Conservation (phyloP, 306 rosid species). For the Cucumis sativus region DNA sequence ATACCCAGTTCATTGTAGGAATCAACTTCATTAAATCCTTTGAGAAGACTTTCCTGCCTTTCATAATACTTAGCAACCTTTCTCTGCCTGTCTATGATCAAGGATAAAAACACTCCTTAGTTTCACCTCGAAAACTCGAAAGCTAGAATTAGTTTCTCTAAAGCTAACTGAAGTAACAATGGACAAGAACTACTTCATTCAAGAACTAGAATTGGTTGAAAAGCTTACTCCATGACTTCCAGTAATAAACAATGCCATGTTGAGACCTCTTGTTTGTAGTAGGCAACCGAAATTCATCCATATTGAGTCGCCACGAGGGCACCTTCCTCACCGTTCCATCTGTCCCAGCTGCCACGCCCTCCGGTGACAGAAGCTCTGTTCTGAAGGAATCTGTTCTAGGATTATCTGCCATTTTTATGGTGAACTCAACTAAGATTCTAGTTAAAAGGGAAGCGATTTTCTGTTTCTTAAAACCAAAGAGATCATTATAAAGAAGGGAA, state of each 20-base stretch:
- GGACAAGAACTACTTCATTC: background rate
- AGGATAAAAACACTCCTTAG: background rate
- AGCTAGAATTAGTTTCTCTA: background rate
- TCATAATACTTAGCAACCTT: slow-evolving; percentile 60
- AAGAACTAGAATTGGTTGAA: background rate
- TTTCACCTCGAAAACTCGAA: background rate
- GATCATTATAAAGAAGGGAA: background rate
- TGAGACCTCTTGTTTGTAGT: slow-evolving; percentile 33
- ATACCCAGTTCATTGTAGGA: slow-evolving; percentile 42
- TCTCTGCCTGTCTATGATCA: slow-evolving; percentile 37
- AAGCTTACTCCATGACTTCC: slow-evolving; percentile 33
- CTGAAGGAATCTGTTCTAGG: slow-evolving; percentile 16
- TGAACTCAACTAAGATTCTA: background rate
- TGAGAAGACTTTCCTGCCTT: slow-evolving; percentile 58
- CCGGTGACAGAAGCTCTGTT: slow-evolving; percentile 67
- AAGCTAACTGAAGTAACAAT: background rate
- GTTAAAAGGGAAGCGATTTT: background rate
- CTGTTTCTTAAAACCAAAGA: background rate
- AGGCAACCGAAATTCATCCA: slow-evolving; percentile 48
- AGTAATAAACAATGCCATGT: slow-evolving; percentile 38
- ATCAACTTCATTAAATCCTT: slow-evolving; percentile 70
- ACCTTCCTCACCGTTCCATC: slow-evolving; percentile 20
- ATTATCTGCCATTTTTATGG: slow-evolving; percentile 4
- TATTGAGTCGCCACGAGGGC: slow-evolving; percentile 75
- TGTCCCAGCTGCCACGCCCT: slow-evolving; percentile 5